Evolutionary conservation across 2,329 filamentous ascomycete genomes (phyloP), one percentile per base, ranked within the genome.

Genomic region (Epichloe sp.): DNA sequence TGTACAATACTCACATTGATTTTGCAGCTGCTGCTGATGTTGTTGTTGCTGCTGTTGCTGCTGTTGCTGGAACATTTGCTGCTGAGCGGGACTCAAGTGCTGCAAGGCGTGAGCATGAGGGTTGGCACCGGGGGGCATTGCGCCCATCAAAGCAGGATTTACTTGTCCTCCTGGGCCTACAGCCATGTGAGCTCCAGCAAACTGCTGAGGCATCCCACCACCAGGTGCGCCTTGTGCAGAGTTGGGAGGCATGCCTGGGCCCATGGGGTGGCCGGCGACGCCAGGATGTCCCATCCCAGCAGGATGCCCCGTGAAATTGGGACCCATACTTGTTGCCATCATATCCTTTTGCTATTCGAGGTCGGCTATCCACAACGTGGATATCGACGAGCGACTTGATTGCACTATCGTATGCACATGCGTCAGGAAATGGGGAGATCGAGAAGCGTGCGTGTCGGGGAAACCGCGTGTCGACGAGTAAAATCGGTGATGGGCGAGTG

Each of bases 141-240:
- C 82, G 56, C 72, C 78, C 84, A 90, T 88, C 75, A 89, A 79
- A 52, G 81, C 79, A 60, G 86, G 83, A 63, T 81, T 86, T 57
- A 87, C 82, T 63, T 86, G 84, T 54, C 78, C 79, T 57, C 80
- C 82, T 19, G 85, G 83, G 37, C 79, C 84, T 52, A 85, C 85
- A 54, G 78, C 82, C 71, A 86, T 85, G 59, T 86, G 83, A 42
- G 61, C 64, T 68, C 79, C 70, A 37, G 68, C 69, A 59, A 82
- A 75, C 66, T 86, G 84, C 65, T 85, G 85, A 58, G 78, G 78
- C 65, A 85, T 82, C 40, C 74, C 76, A 55, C 70, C 76, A 31
- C 78, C 80, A 56, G 84, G 83, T 49, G 74, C 76, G 66, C 85
- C 84, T 58, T 80, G 83, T 58, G 79, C 83, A 49, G 80, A 81